Evolutionary conservation across 495 filamentous ascomycete genomes (phyloP), one percentile per base, ranked within the genome.

Genomic region (Aspergillus heteromorphus): DNA sequence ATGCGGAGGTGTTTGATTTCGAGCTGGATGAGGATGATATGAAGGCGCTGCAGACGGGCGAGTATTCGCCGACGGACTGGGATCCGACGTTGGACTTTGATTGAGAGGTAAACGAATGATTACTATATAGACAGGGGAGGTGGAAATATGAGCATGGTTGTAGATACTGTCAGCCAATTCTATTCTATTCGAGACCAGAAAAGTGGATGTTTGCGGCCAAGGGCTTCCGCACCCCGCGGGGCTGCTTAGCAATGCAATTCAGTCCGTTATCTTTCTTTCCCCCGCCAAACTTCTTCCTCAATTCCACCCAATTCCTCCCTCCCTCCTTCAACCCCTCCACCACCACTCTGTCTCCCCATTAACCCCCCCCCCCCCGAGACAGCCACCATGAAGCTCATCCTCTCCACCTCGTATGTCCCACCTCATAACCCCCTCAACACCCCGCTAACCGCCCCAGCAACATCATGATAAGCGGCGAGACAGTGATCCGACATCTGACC

Each of bases 1-100:
- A 97, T 65, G 76, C 83, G 0, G 72, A 84, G 36, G 70, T 96
- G 1, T 96, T 84, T 71, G 89, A 90, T 66, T 97, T 96, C 70
- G 86, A 91, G 63, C 68, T 97, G 38, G 73, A 72, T 0, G 66
- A 69, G 1, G 79, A 78, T 51, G 83, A 86, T 50, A 81, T 87
- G 82, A 64, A 75, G 57, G 55, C 48, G 40, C 57, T 87, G 53
- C 71, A 81, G 25, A 85, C 79, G n/a, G 76, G 75, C 18, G 76
- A 78, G 54, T 85, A 86, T 64, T 65, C 70, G 38, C 81, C 82
- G 21, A 81, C 75, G 21, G 66, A 81, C 47, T 86, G 82, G 83
- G 82, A 85, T 68, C 82, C 83, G 14, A 85, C 83, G 3, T 71
- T 72, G 36, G 76, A 77, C 56, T 57, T 59, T 43, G 75, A 79